phyloP scores from a whole-genome alignment of 768 basidiomycete genomes.

The Amanita brunnescens region DNA sequence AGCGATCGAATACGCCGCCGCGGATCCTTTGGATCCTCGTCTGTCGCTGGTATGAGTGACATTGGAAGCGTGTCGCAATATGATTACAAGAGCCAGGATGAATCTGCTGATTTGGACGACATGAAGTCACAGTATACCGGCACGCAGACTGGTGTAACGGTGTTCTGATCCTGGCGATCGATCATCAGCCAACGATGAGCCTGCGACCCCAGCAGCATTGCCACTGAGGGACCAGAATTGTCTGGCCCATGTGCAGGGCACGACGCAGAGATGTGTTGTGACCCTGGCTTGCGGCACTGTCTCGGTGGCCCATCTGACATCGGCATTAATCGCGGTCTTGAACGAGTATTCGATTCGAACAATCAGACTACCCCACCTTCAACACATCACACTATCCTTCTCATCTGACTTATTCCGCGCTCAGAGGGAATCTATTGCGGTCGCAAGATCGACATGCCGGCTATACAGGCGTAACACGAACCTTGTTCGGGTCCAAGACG shows the following conservation, averaged over 20 bases:
- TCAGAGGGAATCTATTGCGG: not conserved
- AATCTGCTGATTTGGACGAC: conserved; percentile 70
- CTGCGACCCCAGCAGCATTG: not conserved
- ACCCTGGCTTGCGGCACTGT: not conserved
- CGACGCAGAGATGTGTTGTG: not conserved
- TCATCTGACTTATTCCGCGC: not conserved
- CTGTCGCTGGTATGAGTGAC: conserved; percentile 67
- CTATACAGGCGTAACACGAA: not conserved
- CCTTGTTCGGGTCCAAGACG: not conserved
- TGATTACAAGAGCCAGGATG: conserved; percentile 87
- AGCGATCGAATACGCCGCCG: conserved; percentile 80
- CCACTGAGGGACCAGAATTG: not conserved
- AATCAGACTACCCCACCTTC: not conserved
- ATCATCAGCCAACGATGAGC: too few relatives aligned
- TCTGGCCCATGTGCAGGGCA: not conserved
- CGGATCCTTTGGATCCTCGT: conserved; percentile 60
- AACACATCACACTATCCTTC: conserved; percentile 1
- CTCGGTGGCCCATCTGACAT: not conserved
- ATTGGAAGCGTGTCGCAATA: conserved; percentile 72
- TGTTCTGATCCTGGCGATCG: conserved; percentile 47
- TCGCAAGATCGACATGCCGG: not conserved
- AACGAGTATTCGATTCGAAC: not conserved
- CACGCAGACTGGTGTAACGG: conserved; percentile 79
- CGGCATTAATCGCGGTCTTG: conserved; percentile 1
- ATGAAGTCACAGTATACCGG: conserved; percentile 85